These are phyloP conservation scores for Rhynchosporium agropyri DNA, from an alignment of 2,329 filamentous ascomycete genomes.

Conservation along the genomic window DNA sequence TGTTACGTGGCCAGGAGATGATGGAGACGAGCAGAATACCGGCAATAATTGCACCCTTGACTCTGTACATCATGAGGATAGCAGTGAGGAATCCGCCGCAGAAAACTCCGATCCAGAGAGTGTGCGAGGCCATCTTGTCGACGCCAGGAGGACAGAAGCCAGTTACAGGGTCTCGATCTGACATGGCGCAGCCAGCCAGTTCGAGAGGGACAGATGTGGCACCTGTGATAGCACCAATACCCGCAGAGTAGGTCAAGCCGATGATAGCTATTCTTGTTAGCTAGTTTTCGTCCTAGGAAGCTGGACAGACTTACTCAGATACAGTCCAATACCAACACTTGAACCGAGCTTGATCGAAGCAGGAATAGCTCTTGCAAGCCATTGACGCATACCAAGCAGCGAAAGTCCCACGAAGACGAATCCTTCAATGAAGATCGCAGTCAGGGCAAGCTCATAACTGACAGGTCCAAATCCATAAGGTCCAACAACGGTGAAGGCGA, in stretches of 20 bases:
- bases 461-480: slow-evolving; percentile 73
- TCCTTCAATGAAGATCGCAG: slow-evolving; percentile 86
- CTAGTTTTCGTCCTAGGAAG: background rate
- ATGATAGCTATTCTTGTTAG: slow-evolving; percentile 54
- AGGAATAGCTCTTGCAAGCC: slow-evolving; percentile 83
- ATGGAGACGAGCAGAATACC: slow-evolving; percentile 84
- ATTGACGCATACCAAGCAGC: slow-evolving; percentile 79
- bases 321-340: slow-evolving; percentile 83
- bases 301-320: slow-evolving; percentile 54
- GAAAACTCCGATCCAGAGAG: slow-evolving; percentile 89
- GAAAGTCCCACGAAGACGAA: slow-evolving; percentile 82
- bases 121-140: slow-evolving; percentile 79
- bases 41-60: slow-evolving; percentile 84
- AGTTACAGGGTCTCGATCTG: slow-evolving; percentile 37
- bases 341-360: slow-evolving; percentile 87
- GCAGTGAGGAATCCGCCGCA: slow-evolving; percentile 80
- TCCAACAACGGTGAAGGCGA: slow-evolving; percentile 77
- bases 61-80: slow-evolving; percentile 79
- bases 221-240: slow-evolving; percentile 78
- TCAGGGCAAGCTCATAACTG: slow-evolving; percentile 75
- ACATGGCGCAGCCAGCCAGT: slow-evolving; percentile 60
- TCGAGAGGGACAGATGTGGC: slow-evolving; percentile 69
- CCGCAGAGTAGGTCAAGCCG: slow-evolving; percentile 77
- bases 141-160: slow-evolving; percentile 59
- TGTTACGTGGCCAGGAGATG: slow-evolving; percentile 83